These are phyloP conservation scores for Ceratorhiza oryzae-sativae DNA, from an alignment of 1,284 basidiomycete species.

Conservation along the genomic window DNA sequence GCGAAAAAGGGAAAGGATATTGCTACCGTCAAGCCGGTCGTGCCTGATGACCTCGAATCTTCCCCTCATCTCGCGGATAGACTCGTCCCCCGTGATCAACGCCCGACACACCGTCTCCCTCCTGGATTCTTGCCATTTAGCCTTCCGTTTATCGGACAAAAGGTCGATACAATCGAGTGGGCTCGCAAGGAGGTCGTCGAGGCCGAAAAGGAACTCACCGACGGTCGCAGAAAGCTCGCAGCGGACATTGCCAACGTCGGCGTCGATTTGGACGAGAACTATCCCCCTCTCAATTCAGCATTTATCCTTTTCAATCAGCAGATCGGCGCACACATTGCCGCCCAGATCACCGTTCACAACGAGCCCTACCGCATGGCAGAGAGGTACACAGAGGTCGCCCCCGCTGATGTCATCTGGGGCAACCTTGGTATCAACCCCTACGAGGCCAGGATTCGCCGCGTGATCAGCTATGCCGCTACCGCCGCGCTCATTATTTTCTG, in stretches of 20 bases:
- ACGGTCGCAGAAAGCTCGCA: constrained; percentile 54
- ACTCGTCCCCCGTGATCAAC: constrained; percentile 61
- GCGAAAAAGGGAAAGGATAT: constrained; percentile 45
- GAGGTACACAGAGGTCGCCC: constrained; percentile 71
- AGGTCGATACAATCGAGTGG: constrained; percentile 79
- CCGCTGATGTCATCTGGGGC: constrained; percentile 74
- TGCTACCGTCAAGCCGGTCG: constrained; percentile 28
- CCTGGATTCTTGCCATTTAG: constrained; percentile 60
- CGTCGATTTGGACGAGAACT: constrained; percentile 59
- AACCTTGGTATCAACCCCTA: constrained; percentile 83
- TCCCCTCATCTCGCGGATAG: constrained; percentile 56
- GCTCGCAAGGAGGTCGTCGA: constrained; percentile 71
- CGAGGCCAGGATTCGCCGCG: constrained; percentile 69
- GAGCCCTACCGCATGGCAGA: constrained; percentile 64
- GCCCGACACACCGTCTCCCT: constrained; percentile 67
- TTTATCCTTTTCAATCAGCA: constrained; percentile 85
- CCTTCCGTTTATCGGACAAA: constrained; percentile 70
- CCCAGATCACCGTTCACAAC: constrained; percentile 66
- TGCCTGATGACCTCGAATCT: constrained; percentile 45
- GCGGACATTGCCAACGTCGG: constrained; percentile 49
- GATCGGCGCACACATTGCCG: constrained; percentile 76
- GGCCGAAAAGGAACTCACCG: constrained; percentile 61
- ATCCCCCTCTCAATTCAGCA: constrained; percentile 69
- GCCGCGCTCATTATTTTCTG: constrained; percentile 71
- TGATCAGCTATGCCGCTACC: constrained; percentile 58